A percentile compares a stretch with the other conserved stretches of the same genome.
Conservation (phyloP, 352 stramenopile species). For the Pythium dissotocum region DNA sequence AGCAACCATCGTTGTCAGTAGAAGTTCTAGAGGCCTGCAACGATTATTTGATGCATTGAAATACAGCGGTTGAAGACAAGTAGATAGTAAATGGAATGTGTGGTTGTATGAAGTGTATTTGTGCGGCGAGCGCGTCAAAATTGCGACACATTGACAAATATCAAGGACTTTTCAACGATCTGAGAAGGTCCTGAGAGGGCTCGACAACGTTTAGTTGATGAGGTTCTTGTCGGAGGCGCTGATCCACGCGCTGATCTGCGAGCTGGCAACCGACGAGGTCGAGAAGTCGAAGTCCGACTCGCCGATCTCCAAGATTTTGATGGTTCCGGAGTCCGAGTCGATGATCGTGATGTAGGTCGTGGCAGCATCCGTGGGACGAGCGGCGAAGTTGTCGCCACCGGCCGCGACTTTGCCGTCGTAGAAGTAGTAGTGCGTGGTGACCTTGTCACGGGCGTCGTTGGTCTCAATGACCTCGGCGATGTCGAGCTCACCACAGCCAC, state of each 20-base stretch:
- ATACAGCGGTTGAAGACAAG: background rate
- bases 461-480: constrained; percentile 74
- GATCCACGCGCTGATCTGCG: constrained; percentile 27
- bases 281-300: constrained; percentile 40
- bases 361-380: constrained; percentile 26
- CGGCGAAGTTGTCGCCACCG: constrained; percentile 38
- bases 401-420: constrained; percentile 49
- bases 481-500: constrained; percentile 72
- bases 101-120: background rate
- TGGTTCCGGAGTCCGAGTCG: constrained; percentile 24
- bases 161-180: background rate
- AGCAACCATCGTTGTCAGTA: background rate
- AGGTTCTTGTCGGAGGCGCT: constrained; percentile 19
- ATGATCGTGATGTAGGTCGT: constrained; percentile 43
- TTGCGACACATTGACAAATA: background rate
- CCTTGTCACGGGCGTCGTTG: constrained; percentile 48
- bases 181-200: background rate
- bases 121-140: background rate
- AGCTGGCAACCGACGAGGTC: constrained; percentile 14
- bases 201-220: constrained; percentile 9
- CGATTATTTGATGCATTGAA: background rate
- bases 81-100: background rate
- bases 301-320: constrained; percentile 40
- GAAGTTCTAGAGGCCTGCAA: no score
- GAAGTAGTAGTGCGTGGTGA: constrained; percentile 81